Conservation (phyloP, 352 stramenopile species). For the Pythium phragmiticola region DNA sequence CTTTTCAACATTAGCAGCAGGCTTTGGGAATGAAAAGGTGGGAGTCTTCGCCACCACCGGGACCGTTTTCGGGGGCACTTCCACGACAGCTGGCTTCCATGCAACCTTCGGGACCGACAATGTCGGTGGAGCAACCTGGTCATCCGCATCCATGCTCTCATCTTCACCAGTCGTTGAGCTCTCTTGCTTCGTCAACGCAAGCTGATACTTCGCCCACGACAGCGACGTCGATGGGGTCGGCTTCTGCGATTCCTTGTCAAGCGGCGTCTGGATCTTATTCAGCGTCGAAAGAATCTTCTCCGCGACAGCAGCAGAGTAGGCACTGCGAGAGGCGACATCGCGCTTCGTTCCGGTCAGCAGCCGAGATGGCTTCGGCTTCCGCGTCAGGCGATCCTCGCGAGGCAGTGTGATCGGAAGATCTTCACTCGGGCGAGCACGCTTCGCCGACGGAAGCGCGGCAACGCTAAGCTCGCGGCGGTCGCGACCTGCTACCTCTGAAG, state of each 20-base stretch:
- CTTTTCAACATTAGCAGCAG: not conserved
- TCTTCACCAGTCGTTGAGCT: constrained; percentile 23
- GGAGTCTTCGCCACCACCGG: not conserved
- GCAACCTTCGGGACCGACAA: constrained; percentile 41
- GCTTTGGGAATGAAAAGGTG: constrained; percentile 20
- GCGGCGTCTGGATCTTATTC: constrained; percentile 78
- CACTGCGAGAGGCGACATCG: constrained; percentile 52
- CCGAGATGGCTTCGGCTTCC: constrained; percentile 63
- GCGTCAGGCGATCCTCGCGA: constrained; percentile 50
- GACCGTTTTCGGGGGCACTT: not conserved
- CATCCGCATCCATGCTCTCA: constrained; percentile 29
- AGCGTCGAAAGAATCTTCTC: constrained; percentile 81
- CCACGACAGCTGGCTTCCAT: constrained; percentile 15
- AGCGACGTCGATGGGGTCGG: constrained; percentile 73
- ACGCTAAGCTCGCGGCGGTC: constrained; percentile 26
- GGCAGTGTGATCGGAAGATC: constrained; percentile 30
- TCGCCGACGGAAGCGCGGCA: constrained; percentile 36
- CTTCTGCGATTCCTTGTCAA: constrained; percentile 72
- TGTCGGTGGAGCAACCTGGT: constrained; percentile 51
- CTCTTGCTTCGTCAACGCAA: constrained; percentile 48
- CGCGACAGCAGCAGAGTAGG: constrained; percentile 71
- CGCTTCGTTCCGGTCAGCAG: constrained; percentile 71
- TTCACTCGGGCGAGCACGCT: constrained; percentile 43
- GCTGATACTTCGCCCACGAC: constrained; percentile 86
- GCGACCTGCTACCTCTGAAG: constrained; percentile 11